These are phyloP conservation scores for Arachnopeziza araneosa DNA, from an alignment of 2,329 filamentous ascomycete genomes.

Conservation along the genomic window DNA sequence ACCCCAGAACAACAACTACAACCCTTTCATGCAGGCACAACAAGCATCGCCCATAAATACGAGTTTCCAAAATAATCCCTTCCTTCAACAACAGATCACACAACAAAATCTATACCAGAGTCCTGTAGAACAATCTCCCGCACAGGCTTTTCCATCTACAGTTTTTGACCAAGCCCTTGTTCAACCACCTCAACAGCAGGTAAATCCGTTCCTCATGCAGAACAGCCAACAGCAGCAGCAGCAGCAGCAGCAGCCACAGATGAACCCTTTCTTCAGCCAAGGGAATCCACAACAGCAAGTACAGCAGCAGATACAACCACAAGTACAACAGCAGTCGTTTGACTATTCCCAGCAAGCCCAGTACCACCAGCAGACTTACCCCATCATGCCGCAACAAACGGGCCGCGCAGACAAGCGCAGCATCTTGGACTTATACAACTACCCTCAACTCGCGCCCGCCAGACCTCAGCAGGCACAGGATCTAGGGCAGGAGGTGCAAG, in stretches of 20 bases:
- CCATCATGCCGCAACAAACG: conserved; percentile 38
- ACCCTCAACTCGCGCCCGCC: conserved; percentile 30
- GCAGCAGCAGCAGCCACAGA: conserved; percentile 15
- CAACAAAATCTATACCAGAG: conserved; percentile 24
- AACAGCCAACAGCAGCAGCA: conserved; percentile 17
- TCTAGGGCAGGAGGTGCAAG: background rate
- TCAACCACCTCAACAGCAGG: conserved; percentile 20
- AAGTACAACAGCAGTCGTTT: background rate
- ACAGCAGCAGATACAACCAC: background rate
- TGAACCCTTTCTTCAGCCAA: conserved; percentile 14
- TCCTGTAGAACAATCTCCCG: conserved; percentile 29
- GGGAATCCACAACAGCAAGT: conserved; percentile 10
- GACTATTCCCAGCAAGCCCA: conserved; percentile 22
- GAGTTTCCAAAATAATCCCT: conserved; percentile 35
- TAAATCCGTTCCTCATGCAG: conserved; percentile 17
- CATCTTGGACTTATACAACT: conserved; percentile 70
- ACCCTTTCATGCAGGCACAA: conserved; percentile 27
- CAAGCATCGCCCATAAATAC: conserved; percentile 20
- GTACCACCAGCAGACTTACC: conserved; percentile 29
- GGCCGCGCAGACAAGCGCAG: conserved; percentile 62
- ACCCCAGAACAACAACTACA: conserved; percentile 22
- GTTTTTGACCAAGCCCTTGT: conserved; percentile 12
- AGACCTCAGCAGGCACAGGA: conserved; percentile 16
- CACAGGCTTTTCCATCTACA: conserved; percentile 29
- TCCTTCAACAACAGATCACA: conserved; percentile 33